Base-by-base conservation (phyloP, 768 basidiomycete species). In the Suillus luteus region DNA sequence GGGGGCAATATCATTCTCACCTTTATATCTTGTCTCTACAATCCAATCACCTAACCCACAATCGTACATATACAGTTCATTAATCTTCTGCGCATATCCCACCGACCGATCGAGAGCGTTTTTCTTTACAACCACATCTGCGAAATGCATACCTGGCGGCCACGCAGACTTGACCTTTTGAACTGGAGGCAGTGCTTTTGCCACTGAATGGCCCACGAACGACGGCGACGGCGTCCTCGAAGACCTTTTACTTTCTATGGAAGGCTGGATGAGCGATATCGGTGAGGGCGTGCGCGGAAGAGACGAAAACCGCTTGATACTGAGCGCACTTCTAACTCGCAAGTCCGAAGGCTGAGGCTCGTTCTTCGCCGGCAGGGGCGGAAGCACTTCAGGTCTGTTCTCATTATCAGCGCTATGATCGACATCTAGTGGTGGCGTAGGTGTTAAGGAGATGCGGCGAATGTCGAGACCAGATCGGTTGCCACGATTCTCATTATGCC, bases 1-100 rank as follows among this genome's bases (percentile, higher is more conserved):
- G 52, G 6, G 54, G 49, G 27, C 17, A 22, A 60, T 55, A 44
- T 57, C 48, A 49, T 41, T 68, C 66, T 31, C 68, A 91, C 92
- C 83, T 81, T 82, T 81, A 61, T 79, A 75, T 66, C 76, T 84
- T 62, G 82, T 82, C 62, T 84, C 82, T 44, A 77, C 67, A 31
- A 93, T 75, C 94, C 94, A 96, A n/a, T 90, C 86, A 22, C 79
- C 78, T 60, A 95, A 76, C 38, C 93, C 92, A 68, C 89, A 90
- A 69, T 93, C 90, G 70, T 85, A 87, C 65, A 81, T 78, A 61
- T 86, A 85, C 22, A 96, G 74, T 71, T 95, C 92, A 70, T 93
- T 92, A 66, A 95, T 92, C 78, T 94, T 95, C 67, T 80, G 78
- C 31, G 90, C 89, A 68, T 95, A 96, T 43, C 87, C 85, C 27